These are phyloP conservation scores for Periconia sp. DNA, from an alignment of 2,329 filamentous ascomycete genomes.

Conservation along the genomic window DNA sequence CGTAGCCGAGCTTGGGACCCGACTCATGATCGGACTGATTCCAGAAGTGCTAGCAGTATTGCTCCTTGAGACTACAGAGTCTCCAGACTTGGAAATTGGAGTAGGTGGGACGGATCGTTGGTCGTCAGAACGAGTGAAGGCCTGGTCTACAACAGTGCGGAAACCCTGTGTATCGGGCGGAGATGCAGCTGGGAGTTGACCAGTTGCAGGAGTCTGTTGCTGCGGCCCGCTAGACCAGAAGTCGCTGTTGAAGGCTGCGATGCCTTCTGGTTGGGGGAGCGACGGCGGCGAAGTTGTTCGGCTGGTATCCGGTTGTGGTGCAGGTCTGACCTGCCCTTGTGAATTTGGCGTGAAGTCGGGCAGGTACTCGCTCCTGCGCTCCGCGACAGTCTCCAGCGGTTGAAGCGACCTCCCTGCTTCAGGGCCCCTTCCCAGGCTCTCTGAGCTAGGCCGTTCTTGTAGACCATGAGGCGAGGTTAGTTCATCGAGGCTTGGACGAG, in stretches of 20 bases:
- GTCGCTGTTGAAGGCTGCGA: conserved; percentile 34
- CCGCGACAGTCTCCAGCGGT: conserved; percentile 60
- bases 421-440: conserved; percentile 10
- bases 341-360: conserved; percentile 46
- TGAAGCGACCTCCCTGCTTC: conserved; percentile 30
- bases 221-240: conserved; percentile 30
- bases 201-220: conserved; percentile 15
- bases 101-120: conserved; percentile 60
- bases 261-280: conserved; percentile 26
- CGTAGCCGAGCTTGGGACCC: conserved; percentile 55
- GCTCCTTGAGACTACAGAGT: conserved; percentile 59
- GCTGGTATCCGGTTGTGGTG: conserved; percentile 12
- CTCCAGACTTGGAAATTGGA: conserved; percentile 54
- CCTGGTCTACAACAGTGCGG: conserved; percentile 65
- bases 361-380: conserved; percentile 66
- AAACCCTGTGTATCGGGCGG: conserved; percentile 33
- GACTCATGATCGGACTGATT: conserved; percentile 70
- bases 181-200: conserved; percentile 19
- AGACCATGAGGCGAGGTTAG: conserved; percentile 16
- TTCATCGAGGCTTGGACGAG: conserved; percentile 62
- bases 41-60: conserved; percentile 67
- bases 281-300: conserved; percentile 8
- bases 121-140: conserved; percentile 66
- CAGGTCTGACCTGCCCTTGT: conserved; percentile 12
- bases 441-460: conserved; percentile 5